These are phyloP conservation scores for Oemleria cerasiformis DNA, from an alignment of 306 rosid genomes.

Conservation along the genomic window DNA sequence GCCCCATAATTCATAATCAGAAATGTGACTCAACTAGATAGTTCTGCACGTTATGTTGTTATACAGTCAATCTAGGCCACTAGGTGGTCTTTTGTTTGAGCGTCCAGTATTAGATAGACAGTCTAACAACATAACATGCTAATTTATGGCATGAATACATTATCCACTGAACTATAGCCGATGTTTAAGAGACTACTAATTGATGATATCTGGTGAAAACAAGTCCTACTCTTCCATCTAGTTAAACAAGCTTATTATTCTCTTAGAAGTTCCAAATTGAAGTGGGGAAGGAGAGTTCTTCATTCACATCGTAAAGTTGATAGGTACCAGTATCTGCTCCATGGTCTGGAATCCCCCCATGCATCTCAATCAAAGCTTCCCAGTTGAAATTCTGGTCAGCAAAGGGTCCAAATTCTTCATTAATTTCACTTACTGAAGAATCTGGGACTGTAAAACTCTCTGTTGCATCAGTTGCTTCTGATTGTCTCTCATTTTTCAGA, in stretches of 20 bases:
- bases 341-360: constrained; percentile 46
- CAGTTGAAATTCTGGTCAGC: constrained; percentile 65
- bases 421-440: constrained; percentile 31
- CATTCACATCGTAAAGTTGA: constrained; percentile 48
- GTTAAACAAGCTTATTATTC: constrained; percentile 15
- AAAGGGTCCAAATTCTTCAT: constrained; percentile 44
- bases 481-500: constrained; percentile 45
- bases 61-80: neutral
- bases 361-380: constrained; percentile 78
- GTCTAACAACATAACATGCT: neutral
- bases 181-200: constrained; percentile 14
- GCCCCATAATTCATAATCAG: constrained; percentile 16
- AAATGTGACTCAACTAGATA: constrained; percentile 9
- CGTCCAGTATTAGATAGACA: neutral
- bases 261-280: constrained; percentile 76
- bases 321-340: constrained; percentile 46
- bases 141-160: neutral
- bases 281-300: constrained; percentile 57
- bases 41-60: neutral
- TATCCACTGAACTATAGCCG: neutral
- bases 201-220: constrained; percentile 4
- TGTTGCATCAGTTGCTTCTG: constrained; percentile 37
- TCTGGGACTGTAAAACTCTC: constrained; percentile 45
- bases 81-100: neutral
- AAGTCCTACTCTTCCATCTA: neutral